Percentiles rank a stretch among this genome's conserved stretches.
Evolutionary conservation across 345 rosid genomes (phyloP).

Genomic region (Syzygium grande): DNA sequence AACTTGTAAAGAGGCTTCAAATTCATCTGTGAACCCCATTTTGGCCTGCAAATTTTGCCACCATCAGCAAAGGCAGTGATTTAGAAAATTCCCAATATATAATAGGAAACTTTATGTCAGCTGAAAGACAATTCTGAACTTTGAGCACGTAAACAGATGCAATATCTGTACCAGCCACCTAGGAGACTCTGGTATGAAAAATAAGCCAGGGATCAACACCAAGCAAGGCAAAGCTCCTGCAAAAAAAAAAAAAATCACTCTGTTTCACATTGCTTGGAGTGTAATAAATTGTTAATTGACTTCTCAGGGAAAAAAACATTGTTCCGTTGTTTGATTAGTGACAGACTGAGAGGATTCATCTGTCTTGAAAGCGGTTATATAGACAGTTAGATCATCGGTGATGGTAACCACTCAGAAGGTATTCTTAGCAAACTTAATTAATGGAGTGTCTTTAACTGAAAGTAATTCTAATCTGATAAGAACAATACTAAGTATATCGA

Average conservation of each 20-base stretch:
- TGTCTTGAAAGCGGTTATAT: not conserved
- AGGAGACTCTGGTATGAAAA: slow-evolving; percentile 82
- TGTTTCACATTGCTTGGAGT: not conserved
- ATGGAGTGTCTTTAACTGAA: not conserved
- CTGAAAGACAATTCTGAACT: not conserved
- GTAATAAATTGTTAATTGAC: not conserved
- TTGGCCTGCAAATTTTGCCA: slow-evolving; percentile 49
- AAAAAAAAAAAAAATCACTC: not conserved
- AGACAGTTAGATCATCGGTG: not conserved
- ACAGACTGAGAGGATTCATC: not conserved
- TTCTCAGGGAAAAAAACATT: not conserved
- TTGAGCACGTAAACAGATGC: not conserved
- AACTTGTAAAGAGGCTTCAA: slow-evolving; percentile 91
- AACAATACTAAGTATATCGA: not conserved
- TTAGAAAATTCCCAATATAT: not conserved
- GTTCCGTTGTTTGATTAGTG: not conserved
- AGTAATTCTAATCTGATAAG: not conserved
- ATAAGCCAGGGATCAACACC: slow-evolving; percentile 62
- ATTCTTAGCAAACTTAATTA: not conserved
- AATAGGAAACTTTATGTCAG: not conserved
- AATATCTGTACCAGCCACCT: slow-evolving; percentile 56
- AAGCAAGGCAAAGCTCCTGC: slow-evolving; percentile 62
- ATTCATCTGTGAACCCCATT: slow-evolving; percentile 92
- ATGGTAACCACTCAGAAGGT: not conserved
- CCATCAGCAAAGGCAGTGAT: not conserved